Conservation (phyloP, 176 grass and related monocot species). For the Neostapfia colusana region DNA sequence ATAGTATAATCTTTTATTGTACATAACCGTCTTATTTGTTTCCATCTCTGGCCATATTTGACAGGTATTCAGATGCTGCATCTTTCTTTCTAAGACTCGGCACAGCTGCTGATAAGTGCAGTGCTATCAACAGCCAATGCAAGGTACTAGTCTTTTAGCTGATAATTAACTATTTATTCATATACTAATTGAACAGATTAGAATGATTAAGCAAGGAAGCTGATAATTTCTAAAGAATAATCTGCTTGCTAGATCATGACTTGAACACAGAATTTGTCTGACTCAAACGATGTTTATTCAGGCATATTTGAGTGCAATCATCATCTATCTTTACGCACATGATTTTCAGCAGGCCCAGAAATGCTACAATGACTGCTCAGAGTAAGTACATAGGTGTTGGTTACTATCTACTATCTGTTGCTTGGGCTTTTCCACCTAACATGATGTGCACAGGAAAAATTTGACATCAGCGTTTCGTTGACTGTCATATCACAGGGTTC, state of each 20-base stretch:
- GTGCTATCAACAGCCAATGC: conserved; percentile 97
- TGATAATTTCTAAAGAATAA: not conserved
- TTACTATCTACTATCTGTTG: conserved; percentile 12
- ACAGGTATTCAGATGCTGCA: conserved; percentile 84
- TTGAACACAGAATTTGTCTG: not conserved
- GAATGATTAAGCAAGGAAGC: not conserved
- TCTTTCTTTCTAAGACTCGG: conserved; percentile 80
- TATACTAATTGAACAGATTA: not conserved
- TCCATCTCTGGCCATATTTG: conserved; percentile 15
- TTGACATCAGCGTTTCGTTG: not conserved
- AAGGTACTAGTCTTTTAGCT: conserved; percentile 65
- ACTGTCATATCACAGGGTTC: conserved; percentile 58
- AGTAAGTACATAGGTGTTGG: conserved; percentile 48
- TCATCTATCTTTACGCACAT: conserved; percentile 90
- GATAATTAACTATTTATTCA: conserved; percentile 18
- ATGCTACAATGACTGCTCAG: conserved; percentile 98
- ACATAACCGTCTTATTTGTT: conserved; percentile 5
- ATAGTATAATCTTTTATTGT: not conserved
- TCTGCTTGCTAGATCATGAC: not conserved
- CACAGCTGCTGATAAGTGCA: conserved; percentile 89
- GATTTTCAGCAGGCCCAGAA: conserved; percentile 98
- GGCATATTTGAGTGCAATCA: conserved; percentile 93
- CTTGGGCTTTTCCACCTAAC: conserved; percentile 12
- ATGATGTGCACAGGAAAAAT: not conserved
- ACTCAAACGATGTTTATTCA: conserved; percentile 39